Conservation (phyloP, 495 filamentous ascomycete genomes). For the Hypomontagnella submonticulosa region DNA sequence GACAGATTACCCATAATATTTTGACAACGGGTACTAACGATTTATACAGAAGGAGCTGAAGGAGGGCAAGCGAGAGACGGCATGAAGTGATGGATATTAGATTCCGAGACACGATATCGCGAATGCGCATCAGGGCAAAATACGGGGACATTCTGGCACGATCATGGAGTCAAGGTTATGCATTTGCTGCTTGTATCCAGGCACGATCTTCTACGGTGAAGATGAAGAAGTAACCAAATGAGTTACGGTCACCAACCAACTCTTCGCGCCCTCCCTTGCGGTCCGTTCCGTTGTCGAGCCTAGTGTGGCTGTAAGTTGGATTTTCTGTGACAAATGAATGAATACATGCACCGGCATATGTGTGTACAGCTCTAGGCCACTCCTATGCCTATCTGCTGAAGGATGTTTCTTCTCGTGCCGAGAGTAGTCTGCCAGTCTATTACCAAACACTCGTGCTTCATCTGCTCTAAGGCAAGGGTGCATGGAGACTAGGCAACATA, state of each 20-base stretch:
- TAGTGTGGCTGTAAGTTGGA: slow-evolving; percentile 10
- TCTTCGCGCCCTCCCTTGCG: slow-evolving; percentile 11
- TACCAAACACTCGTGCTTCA: slow-evolving; percentile 88
- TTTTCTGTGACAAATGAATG: slow-evolving; percentile 8
- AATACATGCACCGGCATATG: slow-evolving; percentile 79
- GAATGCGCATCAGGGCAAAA: slow-evolving; percentile 48
- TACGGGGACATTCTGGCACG: slow-evolving; percentile 45
- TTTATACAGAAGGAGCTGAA: slow-evolving; percentile 89
- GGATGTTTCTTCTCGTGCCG: slow-evolving; percentile 92
- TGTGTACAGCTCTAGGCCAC: slow-evolving; percentile 96
- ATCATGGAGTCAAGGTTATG: slow-evolving; percentile 52
- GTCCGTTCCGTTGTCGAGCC: not conserved
- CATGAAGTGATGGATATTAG: slow-evolving; percentile 66
- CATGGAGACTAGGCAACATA: slow-evolving; percentile 90
- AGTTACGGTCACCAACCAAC: slow-evolving; percentile 34
- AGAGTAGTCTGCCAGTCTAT: slow-evolving; percentile 81
- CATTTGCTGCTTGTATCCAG: slow-evolving; percentile 50
- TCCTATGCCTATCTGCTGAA: slow-evolving; percentile 89
- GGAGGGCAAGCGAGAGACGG: slow-evolving; percentile 93
- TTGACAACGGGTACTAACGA: slow-evolving; percentile 55
- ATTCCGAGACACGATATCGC: slow-evolving; percentile 48
- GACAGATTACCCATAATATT: slow-evolving; percentile 1
- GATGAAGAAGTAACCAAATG: slow-evolving; percentile 46
- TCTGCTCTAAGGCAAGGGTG: slow-evolving; percentile 73
- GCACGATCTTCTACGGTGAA: slow-evolving; percentile 45